Evolutionary conservation across 495 filamentous ascomycete species (phyloP).

Genomic region (Rhizodiscina lignyota): DNA sequence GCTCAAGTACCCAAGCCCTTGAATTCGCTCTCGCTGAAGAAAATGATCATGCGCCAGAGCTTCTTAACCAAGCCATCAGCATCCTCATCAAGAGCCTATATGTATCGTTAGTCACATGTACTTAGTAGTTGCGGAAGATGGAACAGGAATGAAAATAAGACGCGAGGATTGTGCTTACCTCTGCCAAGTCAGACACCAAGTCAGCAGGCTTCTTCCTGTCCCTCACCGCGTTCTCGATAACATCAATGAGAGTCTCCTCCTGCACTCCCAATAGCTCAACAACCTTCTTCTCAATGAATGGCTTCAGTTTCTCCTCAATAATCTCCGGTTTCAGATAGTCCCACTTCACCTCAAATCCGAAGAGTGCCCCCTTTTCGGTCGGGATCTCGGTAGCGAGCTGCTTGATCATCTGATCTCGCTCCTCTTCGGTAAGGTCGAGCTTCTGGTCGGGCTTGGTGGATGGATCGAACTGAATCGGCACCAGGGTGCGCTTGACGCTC

Average conservation of each 20-base stretch:
- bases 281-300: slow-evolving; percentile 96
- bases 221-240: slow-evolving; percentile 75
- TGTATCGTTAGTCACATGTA: slow-evolving; percentile 19
- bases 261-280: slow-evolving; percentile 92
- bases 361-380: slow-evolving; percentile 68
- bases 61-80: slow-evolving; percentile 89
- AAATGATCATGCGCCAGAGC: slow-evolving; percentile 96
- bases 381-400: slow-evolving; percentile 84
- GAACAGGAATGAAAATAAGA: not conserved
- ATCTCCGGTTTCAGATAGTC: slow-evolving; percentile 77
- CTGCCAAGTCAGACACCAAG: slow-evolving; percentile 68
- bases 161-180: slow-evolving; percentile 35
- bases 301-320: slow-evolving; percentile 72
- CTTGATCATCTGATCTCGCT: slow-evolving; percentile 59
- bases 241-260: slow-evolving; percentile 87
- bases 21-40: slow-evolving; percentile 94
- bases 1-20: slow-evolving; percentile 34
- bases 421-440: slow-evolving; percentile 52
- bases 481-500: slow-evolving; percentile 58
- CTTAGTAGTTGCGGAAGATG: not conserved
- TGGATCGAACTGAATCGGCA: slow-evolving; percentile 84
- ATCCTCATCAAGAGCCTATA: slow-evolving; percentile 80
- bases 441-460: slow-evolving; percentile 27
- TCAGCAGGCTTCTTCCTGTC: slow-evolving; percentile 62
- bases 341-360: slow-evolving; percentile 88